Evolutionary conservation across 768 basidiomycete species (phyloP), one percentile per base, ranked within the genome.

Genomic region (Boletus rubropictus): DNA sequence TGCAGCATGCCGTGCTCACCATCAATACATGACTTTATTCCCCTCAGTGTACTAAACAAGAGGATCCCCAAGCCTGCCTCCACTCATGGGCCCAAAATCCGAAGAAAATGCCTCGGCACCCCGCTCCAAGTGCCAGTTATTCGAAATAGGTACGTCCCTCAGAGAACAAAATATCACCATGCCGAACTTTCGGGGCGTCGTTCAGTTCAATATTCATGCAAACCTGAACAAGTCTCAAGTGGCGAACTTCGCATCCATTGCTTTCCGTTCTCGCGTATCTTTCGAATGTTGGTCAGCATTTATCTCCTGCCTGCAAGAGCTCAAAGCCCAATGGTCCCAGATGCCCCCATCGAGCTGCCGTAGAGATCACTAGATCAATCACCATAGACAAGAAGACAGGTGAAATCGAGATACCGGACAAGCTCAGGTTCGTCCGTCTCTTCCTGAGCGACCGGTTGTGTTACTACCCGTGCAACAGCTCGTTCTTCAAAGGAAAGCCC

Each of bases 251-350:
- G 63, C 7, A 53, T 79, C 38, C 75, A 79, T 31, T 92, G 89
- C 61, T 81, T 78, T 60, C 89, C 88, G 6, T 66, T 92, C 37
- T 78, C 84, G 24, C 79, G 90, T 14, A 72, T 91, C 22, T 86
- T 93, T 57, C 72, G 73, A 62, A 69, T 87, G 89, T 86, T 58
- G 66, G 80, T 65, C 7, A 8, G 21, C 34, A 21, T 32, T 45
- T 37, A 14, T 34, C 24, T 58, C 54, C 8, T 9, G 25, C 12
- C 17, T 29, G 31, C 28, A 15, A 41, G 17, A 21, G 25, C 50
- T 59, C 35, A 57, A 33, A 48, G 37, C 22, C 18, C 12, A 8
- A 31, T 37, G 34, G 34, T 17, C 20, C 47, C 54, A 91, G 89
- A 53, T 91, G 89, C 62, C 72, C 75, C 39, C 73, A 75, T 18